A percentile compares a stretch with the other conserved stretches of the same genome.
phyloP scores from a whole-genome alignment of 139 green algal species.

The Picochlorum sp. region DNA sequence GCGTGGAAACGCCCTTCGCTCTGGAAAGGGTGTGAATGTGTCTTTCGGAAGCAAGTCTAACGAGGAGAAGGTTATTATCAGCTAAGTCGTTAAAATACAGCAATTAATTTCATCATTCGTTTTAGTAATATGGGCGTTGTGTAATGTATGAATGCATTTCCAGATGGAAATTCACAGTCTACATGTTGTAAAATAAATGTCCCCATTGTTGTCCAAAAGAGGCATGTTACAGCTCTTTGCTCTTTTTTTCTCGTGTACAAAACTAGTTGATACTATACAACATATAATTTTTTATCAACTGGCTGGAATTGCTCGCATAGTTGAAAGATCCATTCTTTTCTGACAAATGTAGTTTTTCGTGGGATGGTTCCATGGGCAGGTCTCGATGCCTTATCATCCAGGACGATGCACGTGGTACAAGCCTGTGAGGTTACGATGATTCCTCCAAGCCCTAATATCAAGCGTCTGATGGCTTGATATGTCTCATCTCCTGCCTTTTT shows the following conservation, averaged over 20 bases:
- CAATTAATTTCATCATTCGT: not conserved
- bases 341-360: not conserved
- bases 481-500: not conserved
- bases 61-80: not conserved
- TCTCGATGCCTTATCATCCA: not conserved
- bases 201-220: not conserved
- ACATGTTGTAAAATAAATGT: too few relatives aligned
- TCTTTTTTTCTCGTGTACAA: too few relatives aligned
- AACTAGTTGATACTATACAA: too few relatives aligned
- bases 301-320: slow-evolving; percentile 1
- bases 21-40: slow-evolving; percentile 47
- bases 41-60: slow-evolving; percentile 50
- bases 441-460: not conserved
- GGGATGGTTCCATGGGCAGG: not conserved
- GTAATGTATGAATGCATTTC: too few relatives aligned
- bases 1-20: slow-evolving; percentile 85
- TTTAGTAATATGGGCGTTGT: too few relatives aligned
- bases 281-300: slow-evolving; percentile 14
- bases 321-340: not conserved
- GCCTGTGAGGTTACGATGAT: not conserved
- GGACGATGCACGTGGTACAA: not conserved
- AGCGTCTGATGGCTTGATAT: not conserved
- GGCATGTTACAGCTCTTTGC: slow-evolving; percentile 13
- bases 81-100: not conserved
- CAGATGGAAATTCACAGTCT: too few relatives aligned